Evolutionary conservation across 2,329 filamentous ascomycete species (phyloP).

Genomic region (Zymoseptoria brevis): DNA sequence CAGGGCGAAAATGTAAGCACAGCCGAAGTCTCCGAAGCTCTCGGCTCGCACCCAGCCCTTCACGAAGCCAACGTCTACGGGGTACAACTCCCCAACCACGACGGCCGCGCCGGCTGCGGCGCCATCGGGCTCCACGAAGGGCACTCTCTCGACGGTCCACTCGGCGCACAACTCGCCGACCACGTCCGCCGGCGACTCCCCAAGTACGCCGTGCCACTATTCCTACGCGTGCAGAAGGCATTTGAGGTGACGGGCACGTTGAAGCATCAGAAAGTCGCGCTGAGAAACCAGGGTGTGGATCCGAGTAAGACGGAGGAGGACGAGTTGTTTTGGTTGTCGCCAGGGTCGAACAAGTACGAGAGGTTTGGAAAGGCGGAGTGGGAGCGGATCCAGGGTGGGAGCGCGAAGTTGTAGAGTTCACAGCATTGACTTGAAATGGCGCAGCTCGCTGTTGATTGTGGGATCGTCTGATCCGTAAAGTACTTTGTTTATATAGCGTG

Average conservation of each 20-base stretch:
- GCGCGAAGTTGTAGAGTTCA: conserved; percentile 61
- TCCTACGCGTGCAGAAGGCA: conserved; percentile 58
- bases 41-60: conserved; percentile 59
- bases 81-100: conserved; percentile 68
- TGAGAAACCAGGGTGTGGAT: conserved; percentile 68
- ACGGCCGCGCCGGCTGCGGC: conserved; percentile 76
- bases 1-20: conserved; percentile 31
- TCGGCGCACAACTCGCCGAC: conserved; percentile 47
- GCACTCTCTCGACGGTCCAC: conserved; percentile 26
- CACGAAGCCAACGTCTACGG: conserved; percentile 82
- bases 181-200: conserved; percentile 56
- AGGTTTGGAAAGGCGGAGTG: conserved; percentile 62
- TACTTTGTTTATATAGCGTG: not conserved
- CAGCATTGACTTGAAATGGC: not conserved
- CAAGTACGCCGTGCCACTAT: conserved; percentile 67
- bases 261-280: conserved; percentile 73
- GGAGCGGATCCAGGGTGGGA: conserved; percentile 57
- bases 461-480: not conserved
- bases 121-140: conserved; percentile 51
- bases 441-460: not conserved
- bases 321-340: conserved; percentile 58
- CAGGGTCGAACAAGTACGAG: conserved; percentile 52
- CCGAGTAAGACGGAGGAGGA: conserved; percentile 47
- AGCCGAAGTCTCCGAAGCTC: conserved; percentile 64
- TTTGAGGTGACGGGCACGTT: conserved; percentile 71